Conservation (phyloP, 495 filamentous ascomycete genomes). For the Penicillium psychrofluorescens region DNA sequence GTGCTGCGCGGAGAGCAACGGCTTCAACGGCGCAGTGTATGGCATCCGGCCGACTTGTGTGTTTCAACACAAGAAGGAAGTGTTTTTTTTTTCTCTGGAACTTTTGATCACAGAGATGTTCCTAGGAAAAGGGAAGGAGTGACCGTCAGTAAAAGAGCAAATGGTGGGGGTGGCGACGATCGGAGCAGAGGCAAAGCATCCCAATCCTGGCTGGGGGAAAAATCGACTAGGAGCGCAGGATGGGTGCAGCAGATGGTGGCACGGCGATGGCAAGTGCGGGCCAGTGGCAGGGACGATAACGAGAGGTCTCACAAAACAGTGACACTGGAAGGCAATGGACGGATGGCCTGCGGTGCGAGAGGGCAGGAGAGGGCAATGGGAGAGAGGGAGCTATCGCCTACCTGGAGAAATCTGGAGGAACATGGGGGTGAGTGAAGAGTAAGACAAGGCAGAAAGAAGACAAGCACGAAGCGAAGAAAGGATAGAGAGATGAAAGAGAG, state of each 20-base stretch:
- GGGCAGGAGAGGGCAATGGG: not conserved
- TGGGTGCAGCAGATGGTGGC: conserved; percentile 13
- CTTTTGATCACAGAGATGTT: too few species aligned
- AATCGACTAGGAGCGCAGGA: conserved; percentile 3
- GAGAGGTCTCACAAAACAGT: conserved; percentile 16
- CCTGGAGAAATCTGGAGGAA: too few species aligned
- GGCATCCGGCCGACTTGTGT: conserved; percentile 65
- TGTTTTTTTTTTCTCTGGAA: too few species aligned
- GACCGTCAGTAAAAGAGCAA: conserved; percentile 9
- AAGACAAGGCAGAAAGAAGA: conserved; percentile 9
- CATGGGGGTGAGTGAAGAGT: conserved; percentile 4
- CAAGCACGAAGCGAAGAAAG: not conserved
- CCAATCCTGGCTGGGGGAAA: conserved; percentile 3
- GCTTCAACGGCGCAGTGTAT: conserved; percentile 83
- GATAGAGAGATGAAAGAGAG: too few species aligned
- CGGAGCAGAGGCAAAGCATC: not conserved
- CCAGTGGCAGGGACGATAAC: conserved; percentile 7
- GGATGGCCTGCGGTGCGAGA: conserved; percentile 9
- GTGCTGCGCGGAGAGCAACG: conserved; percentile 68
- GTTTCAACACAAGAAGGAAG: conserved; percentile 28
- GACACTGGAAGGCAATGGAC: conserved; percentile 8
- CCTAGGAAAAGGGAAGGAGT: not conserved
- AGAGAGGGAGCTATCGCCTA: not conserved
- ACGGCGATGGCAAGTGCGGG: conserved; percentile 11
- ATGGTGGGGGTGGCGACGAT: conserved; percentile 9